Evolutionary conservation across 805 yeast species (phyloP).

Genomic region (Naumovozyma baii): DNA sequence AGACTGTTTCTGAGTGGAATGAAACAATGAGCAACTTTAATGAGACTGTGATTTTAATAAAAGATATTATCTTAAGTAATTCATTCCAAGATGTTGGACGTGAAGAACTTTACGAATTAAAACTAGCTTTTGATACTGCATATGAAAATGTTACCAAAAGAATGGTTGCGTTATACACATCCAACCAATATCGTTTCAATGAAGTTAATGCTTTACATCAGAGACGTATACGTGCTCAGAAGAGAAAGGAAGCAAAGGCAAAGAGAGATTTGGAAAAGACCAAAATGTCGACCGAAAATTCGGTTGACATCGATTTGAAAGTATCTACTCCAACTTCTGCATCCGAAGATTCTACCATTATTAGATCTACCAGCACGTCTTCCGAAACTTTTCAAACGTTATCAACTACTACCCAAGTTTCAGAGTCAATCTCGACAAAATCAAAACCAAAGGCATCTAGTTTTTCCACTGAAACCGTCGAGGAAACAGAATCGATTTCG

Average conservation of each 20-base stretch:
- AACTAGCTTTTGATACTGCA: slow-evolving; percentile 19
- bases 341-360: too few species aligned
- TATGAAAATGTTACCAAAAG: slow-evolving; percentile 11
- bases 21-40: slow-evolving; percentile 9
- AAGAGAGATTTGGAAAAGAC: slow-evolving; percentile 2
- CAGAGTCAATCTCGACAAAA: too few species aligned
- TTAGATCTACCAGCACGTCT: background rate
- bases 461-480: too few species aligned
- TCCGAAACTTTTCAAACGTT: too few species aligned
- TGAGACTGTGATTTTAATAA: slow-evolving; percentile 8
- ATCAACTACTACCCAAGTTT: too few species aligned
- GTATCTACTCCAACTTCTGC: too few species aligned
- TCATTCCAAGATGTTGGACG: slow-evolving; percentile 14
- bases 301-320: too few species aligned
- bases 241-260: slow-evolving; percentile 20
- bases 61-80: slow-evolving; percentile 22
- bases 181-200: slow-evolving; percentile 25
- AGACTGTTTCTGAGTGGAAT: slow-evolving; percentile 7
- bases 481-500: too few species aligned
- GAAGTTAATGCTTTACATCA: slow-evolving; percentile 22
- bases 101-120: slow-evolving; percentile 28
- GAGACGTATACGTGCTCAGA: slow-evolving; percentile 18
- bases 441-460: too few species aligned
- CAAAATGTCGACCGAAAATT: background rate
- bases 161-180: slow-evolving; percentile 11